Conservation (phyloP, 2,329 filamentous ascomycete species). For the Achaetomium macrosporum region DNA sequence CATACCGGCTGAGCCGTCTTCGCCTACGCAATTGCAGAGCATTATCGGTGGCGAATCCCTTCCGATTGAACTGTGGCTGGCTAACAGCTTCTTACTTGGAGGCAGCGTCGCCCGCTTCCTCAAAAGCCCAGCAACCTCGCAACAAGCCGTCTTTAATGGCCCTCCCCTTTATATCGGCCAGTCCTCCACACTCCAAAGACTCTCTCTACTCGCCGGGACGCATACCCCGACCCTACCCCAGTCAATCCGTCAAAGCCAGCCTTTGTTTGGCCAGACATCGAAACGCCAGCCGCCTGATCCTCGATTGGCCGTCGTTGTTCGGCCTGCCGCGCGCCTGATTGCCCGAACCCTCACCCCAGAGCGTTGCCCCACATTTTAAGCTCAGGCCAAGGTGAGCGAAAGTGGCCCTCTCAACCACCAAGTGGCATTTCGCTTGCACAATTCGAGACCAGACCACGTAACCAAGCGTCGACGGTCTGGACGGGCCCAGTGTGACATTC, state of each 20-base stretch:
- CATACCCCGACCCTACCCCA: neutral
- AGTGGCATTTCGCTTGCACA: constrained; percentile 9
- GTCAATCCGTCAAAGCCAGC: constrained; percentile 7
- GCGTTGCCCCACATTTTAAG: constrained; percentile 13
- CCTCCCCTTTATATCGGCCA: too few species aligned
- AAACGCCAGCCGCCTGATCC: constrained; percentile 19
- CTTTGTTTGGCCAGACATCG: constrained; percentile 15
- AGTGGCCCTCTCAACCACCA: constrained; percentile 16
- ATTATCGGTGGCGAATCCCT: too few species aligned
- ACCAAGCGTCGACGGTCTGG: neutral
- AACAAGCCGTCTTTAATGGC: too few species aligned
- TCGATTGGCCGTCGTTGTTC: constrained; percentile 15
- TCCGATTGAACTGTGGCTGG: too few species aligned
- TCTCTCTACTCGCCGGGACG: neutral
- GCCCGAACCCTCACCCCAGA: neutral
- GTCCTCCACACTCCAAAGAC: neutral
- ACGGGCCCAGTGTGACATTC: neutral
- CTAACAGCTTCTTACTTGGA: neutral
- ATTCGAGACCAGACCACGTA: constrained; percentile 11
- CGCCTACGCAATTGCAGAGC: too few species aligned
- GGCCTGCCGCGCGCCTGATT: constrained; percentile 23
- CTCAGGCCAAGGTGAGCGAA: constrained; percentile 17
- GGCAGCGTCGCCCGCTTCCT: neutral
- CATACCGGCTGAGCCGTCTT: too few species aligned
- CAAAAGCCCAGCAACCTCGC: constrained; percentile 1